Percentiles rank a stretch among this genome's conserved stretches.
These are phyloP conservation scores for Leccinum olivaceopallidum DNA, from an alignment of 768 basidiomycete species.

Conservation along the genomic window DNA sequence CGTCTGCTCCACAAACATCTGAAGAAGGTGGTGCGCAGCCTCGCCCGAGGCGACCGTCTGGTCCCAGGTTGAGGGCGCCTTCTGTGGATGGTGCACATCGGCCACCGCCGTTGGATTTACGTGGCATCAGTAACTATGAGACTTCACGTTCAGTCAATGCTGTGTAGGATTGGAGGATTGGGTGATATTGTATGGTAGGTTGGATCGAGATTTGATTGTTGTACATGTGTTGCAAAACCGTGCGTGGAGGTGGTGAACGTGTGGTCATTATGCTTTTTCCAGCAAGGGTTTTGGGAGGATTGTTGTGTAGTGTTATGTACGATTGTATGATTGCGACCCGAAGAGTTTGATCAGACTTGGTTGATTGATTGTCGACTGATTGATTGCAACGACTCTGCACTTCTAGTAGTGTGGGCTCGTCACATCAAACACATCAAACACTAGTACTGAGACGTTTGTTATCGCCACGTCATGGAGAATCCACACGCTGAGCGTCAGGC, in stretches of 20 bases:
- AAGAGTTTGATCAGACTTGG: background rate
- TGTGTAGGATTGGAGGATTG: background rate
- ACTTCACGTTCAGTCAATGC: background rate
- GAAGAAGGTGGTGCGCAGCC: slow-evolving; percentile 14
- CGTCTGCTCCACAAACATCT: slow-evolving; percentile 9
- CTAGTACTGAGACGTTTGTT: background rate
- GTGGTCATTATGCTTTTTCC: background rate
- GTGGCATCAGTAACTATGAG: slow-evolving; percentile 15
- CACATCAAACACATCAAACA: background rate
- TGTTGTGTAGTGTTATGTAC: background rate
- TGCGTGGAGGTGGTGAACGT: slow-evolving; percentile 3
- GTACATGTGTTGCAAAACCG: slow-evolving; percentile 17
- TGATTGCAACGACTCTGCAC: background rate
- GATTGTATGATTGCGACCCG: background rate
- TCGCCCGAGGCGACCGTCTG: slow-evolving; percentile 35
- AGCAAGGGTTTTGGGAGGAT: slow-evolving; percentile 24
- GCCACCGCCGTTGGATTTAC: slow-evolving; percentile 21
- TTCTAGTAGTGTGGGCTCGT: background rate
- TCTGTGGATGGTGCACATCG: slow-evolving; percentile 24
- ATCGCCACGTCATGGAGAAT: slow-evolving; percentile 65
- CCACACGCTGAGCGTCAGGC: slow-evolving; percentile 94
- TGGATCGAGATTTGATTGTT: slow-evolving; percentile 1
- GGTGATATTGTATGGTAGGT: background rate
- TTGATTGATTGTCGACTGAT: slow-evolving; percentile 7
- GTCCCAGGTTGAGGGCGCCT: slow-evolving; percentile 26